Evolutionary conservation across 2,329 filamentous ascomycete genomes (phyloP).

Genomic region (Arthrobotrys pseudoclavata): DNA sequence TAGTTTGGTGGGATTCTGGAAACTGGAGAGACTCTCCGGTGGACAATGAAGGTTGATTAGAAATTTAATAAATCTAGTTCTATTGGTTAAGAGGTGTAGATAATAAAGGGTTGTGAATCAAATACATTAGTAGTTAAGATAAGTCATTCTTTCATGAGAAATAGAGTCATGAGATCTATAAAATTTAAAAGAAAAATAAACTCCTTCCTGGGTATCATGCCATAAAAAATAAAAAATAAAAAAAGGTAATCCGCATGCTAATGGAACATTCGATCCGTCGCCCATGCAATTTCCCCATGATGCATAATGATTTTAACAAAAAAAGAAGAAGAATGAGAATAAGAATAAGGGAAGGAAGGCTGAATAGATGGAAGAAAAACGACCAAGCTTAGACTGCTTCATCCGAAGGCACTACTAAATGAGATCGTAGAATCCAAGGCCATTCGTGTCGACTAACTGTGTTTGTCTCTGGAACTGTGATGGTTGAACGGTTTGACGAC

Average conservation of each 20-base stretch:
- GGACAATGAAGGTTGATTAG: constrained; percentile 35
- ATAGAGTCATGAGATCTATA: constrained; percentile 20
- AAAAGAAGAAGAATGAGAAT: background rate
- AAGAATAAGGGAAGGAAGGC: background rate
- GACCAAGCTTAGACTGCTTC: background rate
- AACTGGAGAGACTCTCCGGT: constrained; percentile 41
- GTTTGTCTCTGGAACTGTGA: constrained; percentile 35
- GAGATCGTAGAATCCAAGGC: constrained; percentile 47
- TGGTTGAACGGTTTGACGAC: constrained; percentile 29
- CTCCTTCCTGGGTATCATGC: constrained; percentile 46
- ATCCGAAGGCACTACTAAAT: constrained; percentile 9
- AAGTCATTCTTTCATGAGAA: constrained; percentile 12
- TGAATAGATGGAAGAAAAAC: constrained; percentile 7
- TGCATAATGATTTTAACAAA: constrained; percentile 16
- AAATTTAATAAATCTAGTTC: constrained; percentile 1
- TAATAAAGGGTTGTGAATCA: constrained; percentile 2
- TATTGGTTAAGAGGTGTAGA: constrained; percentile 3
- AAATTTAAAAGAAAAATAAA: constrained; percentile 20
- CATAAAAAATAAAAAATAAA: constrained; percentile 6
- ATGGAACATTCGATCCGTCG: constrained; percentile 17
- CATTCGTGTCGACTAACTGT: constrained; percentile 9
- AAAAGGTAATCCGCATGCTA: background rate
- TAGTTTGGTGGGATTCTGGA: constrained; percentile 37
- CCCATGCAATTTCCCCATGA: background rate
- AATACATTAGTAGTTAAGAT: constrained; percentile 18